A percentile compares a stretch with the other conserved stretches of the same genome.
phyloP scores from a whole-genome alignment of 805 yeast species.

The Suhomyces kilbournensis region DNA sequence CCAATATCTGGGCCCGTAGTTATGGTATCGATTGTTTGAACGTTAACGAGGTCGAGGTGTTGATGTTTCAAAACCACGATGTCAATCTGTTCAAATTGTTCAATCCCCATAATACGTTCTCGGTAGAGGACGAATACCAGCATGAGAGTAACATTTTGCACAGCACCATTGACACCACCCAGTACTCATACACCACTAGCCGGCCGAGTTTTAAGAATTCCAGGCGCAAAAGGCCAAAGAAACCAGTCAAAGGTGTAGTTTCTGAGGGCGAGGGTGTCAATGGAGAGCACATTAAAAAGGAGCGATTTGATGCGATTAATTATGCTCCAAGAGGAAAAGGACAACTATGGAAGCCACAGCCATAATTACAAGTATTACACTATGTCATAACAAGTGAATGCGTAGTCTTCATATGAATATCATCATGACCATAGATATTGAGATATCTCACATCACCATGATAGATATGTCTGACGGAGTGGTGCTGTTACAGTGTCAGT shows the following conservation, averaged over 20 bases:
- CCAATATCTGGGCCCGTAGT: conserved; percentile 53
- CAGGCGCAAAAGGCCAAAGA: conserved; percentile 2
- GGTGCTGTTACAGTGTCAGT: no score
- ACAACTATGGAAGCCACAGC: conserved; percentile 54
- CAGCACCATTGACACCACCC: conserved; percentile 33
- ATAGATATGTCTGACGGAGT: not conserved
- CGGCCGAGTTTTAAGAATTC: conserved; percentile 4
- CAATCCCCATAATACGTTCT: conserved; percentile 28
- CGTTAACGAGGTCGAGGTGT: conserved; percentile 49
- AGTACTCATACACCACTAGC: conserved; percentile 17
- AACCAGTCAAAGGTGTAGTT: conserved; percentile 11
- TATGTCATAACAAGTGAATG: no score
- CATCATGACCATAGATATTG: not conserved
- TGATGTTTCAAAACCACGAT: conserved; percentile 36
- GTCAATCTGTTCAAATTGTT: conserved; percentile 23
- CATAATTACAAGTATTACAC: not conserved
- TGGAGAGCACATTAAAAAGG: conserved; percentile 36
- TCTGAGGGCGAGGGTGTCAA: conserved; percentile 9
- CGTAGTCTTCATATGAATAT: not conserved
- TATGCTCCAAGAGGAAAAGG: conserved; percentile 65
- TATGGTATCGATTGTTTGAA: conserved; percentile 52
- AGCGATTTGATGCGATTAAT: conserved; percentile 45
- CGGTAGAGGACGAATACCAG: conserved; percentile 19
- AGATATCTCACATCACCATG: no score
- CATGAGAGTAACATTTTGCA: conserved; percentile 25